Evolutionary conservation across 2,329 filamentous ascomycete genomes (phyloP).

Genomic region (Aspergillus uvarum): DNA sequence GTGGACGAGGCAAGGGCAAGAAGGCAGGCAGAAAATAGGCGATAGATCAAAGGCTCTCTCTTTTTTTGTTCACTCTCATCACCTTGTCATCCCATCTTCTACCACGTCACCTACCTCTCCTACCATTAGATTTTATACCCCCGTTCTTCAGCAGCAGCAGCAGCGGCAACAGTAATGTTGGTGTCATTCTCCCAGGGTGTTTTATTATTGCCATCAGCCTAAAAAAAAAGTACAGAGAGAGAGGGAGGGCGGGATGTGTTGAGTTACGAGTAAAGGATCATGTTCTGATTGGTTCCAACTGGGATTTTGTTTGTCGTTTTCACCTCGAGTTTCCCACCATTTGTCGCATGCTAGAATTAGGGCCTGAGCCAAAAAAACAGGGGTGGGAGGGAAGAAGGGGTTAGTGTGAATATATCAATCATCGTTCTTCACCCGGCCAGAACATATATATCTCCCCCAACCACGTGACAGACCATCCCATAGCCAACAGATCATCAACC

Average conservation of each 20-base stretch:
- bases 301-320: not conserved
- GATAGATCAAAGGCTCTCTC: conserved; percentile 15
- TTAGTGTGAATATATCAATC: not conserved
- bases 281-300: conserved; percentile 1
- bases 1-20: conserved; percentile 31
- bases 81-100: conserved; percentile 14
- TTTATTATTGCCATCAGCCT: not conserved
- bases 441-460: too few relatives aligned
- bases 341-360: not conserved
- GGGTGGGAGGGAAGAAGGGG: not conserved
- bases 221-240: conserved; percentile 4
- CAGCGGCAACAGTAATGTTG: not conserved
- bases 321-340: not conserved
- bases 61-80: conserved; percentile 11
- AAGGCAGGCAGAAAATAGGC: conserved; percentile 37
- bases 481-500: too few relatives aligned
- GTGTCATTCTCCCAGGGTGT: conserved; percentile 3
- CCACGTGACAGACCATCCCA: too few relatives aligned
- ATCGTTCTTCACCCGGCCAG: not conserved
- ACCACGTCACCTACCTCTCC: conserved; percentile 9
- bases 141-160: not conserved
- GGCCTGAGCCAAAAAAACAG: not conserved
- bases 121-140: conserved; percentile 14
- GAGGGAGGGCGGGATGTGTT: not conserved
- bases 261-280: not conserved